Base-by-base conservation (phyloP, 2,329 filamentous ascomycete genomes). In the Colletotrichum acutatum region DNA sequence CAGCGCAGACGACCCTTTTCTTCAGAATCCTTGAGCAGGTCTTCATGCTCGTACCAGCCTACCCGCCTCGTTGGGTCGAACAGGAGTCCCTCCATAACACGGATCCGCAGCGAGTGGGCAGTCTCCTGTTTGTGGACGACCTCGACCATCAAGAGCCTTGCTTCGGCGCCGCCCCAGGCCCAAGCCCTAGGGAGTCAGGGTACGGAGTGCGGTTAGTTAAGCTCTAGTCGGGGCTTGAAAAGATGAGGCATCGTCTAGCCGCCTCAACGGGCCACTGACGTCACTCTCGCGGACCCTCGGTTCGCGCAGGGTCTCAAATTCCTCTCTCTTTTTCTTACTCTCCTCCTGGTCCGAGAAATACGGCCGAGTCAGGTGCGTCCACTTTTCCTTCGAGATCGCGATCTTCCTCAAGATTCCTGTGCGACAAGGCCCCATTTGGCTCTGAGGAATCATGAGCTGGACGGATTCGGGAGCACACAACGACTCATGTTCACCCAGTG, bases 351-450 rank as follows among this genome's bases (percentile, higher is more conserved):
- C 22, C 30, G 68, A 28, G 26, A 26, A 22, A 61, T 61, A 70
- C 34, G 66, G 71, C 56, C 66, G 71, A 72, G 71, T 72, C 71
- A 70, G 71, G 60, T 66, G 66, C 32, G 52, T 59, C 57, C 60
- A 24, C 52, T 62, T 28, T 24, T n/a, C n/a, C 58, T 69, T 22
- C 24, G 22, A 57, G 62, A 65, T 65, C 62, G 62, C 52, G 62
- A 28, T 54, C 34, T 61, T 42, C 53, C 28, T 53, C 42, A 28
- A n/a, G 26, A 63, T 54, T 30, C 46, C 32, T 28, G 22, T 26
- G 28, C 37, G n/a, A 11, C 42, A 46, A 24, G 59, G 52, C 8
- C 24, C 19, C 49, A 49, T 34, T n/a, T n/a, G 37, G 63, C 8
- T 34, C 22, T 30, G 32, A 56, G 52, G 26, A 22, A 66, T 54